A percentile compares a stretch with the other conserved stretches of the same genome.
Evolutionary conservation across 257 asterid species (phyloP).

Genomic region (Misopates orontium): DNA sequence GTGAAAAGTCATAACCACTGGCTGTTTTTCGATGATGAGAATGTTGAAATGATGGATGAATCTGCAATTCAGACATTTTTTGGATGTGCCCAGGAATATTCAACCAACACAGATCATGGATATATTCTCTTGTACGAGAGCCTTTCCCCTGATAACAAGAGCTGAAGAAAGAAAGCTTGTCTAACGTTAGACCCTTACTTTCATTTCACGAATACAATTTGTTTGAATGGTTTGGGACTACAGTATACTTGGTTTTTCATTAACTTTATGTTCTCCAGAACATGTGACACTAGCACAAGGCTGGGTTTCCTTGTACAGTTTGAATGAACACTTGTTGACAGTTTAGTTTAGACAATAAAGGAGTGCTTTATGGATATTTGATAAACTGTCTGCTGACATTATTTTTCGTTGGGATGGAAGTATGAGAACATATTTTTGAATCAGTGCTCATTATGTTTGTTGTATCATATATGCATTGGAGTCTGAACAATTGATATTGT

Average conservation of each 20-base stretch:
- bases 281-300: conserved; percentile 28
- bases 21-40: conserved; percentile 81
- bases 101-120: conserved; percentile 76
- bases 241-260: conserved; percentile 10
- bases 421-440: not conserved
- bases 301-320: conserved; percentile 34
- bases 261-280: conserved; percentile 11
- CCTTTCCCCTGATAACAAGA: conserved; percentile 31
- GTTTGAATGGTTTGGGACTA: not conserved
- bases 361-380: conserved; percentile 12
- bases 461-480: too few species aligned
- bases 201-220: not conserved
- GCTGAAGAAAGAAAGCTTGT: conserved; percentile 27
- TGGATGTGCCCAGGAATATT: conserved; percentile 81
- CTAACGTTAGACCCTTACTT: conserved; percentile 24
- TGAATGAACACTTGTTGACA: conserved; percentile 28
- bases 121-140: conserved; percentile 74
- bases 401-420: not conserved
- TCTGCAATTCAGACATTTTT: conserved; percentile 75
- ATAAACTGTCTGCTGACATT: not conserved
- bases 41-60: conserved; percentile 78
- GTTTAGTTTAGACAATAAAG: conserved; percentile 31
- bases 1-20: conserved; percentile 85
- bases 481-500: too few species aligned
- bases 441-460: too few species aligned